Evolutionary conservation across 176 grass and related monocot genomes (phyloP), one percentile per base, ranked within the genome.

Genomic region (Melocanna baccifera): DNA sequence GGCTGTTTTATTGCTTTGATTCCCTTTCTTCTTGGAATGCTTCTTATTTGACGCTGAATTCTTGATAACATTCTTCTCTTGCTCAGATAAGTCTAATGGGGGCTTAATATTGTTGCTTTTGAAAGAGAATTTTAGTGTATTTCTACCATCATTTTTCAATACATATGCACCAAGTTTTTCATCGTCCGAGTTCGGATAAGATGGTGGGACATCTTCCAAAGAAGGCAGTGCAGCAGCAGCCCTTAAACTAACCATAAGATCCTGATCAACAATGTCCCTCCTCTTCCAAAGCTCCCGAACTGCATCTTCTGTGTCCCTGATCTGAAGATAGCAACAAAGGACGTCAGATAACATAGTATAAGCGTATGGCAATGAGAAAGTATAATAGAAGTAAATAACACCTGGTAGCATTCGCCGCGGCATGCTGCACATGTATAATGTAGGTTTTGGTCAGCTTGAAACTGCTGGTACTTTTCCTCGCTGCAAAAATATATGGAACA

Each of bases 401-500:
- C 96, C 96, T 98, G 93, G 76, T 81, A 96, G 83, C 93, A 98
- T 86, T 98, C 93, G 0, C 96, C 96, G 58, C 96, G 96, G 82
- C 96, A 98, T 83, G 93, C 69, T 90, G 93, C 87, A 40, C 96
- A 98, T 76, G 80, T 89, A 52, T 96, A 98, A 61, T 95, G 89
- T 40, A 98, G 88, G 81, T 98, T 98, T 84, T 91, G 84, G 83
- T 98, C 93, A 69, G 91, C 55, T 92, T 98, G 93, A 40, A 95
- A 98, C 66, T 94, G 91, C 69, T 94, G 93, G 80, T 98, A 98
- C 77, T 94, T 98, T 61, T 98, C 96, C 77, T 98, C 96, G 61
- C 96, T 98, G 87, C 50, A 30, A 22, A 90, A 82, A 86, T 29
- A 79, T n/a, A 59, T 52, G 28, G 15, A 84, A 88, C 40, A 3